Evolutionary conservation across 148 eudicot genomes (phyloP).

Genomic region (Pouteria glomerata): DNA sequence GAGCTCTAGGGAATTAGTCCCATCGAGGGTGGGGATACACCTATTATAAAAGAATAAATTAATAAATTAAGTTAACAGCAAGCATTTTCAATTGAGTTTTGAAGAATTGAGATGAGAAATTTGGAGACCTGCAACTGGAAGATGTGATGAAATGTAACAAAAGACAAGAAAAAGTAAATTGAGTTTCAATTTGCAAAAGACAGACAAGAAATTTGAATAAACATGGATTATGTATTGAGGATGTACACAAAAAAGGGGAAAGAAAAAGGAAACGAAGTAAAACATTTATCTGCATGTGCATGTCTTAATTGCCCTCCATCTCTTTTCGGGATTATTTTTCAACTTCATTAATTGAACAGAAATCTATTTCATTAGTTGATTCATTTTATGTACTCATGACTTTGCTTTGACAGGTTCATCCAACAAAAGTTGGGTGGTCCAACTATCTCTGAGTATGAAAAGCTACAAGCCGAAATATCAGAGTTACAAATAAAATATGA

Average conservation of each 20-base stretch:
- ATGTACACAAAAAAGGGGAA: neutral
- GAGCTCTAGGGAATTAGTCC: too few relatives aligned
- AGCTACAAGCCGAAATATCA: slow-evolving; percentile 66
- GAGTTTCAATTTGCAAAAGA: neutral
- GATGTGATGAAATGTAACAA: neutral
- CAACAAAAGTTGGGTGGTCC: slow-evolving; percentile 96
- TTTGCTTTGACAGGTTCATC: slow-evolving; percentile 49
- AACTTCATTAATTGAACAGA: too few relatives aligned
- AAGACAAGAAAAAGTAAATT: neutral
- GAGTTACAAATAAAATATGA: slow-evolving; percentile 56
- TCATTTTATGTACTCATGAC: neutral
- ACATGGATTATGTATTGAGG: neutral
- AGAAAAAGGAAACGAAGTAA: neutral
- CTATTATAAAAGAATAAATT: too few relatives aligned
- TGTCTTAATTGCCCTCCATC: neutral
- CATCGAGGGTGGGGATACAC: too few relatives aligned
- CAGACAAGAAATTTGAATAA: neutral
- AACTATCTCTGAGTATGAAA: slow-evolving; percentile 60
- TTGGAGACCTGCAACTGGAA: neutral
- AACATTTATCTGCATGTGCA: neutral
- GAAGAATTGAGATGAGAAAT: neutral
- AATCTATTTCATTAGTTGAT: neutral
- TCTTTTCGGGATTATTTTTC: neutral
- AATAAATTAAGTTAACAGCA: neutral
- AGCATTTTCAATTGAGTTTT: neutral